These are phyloP conservation scores for Aspergillus ochraceus DNA, from an alignment of 2,329 filamentous ascomycete species.

Conservation along the genomic window DNA sequence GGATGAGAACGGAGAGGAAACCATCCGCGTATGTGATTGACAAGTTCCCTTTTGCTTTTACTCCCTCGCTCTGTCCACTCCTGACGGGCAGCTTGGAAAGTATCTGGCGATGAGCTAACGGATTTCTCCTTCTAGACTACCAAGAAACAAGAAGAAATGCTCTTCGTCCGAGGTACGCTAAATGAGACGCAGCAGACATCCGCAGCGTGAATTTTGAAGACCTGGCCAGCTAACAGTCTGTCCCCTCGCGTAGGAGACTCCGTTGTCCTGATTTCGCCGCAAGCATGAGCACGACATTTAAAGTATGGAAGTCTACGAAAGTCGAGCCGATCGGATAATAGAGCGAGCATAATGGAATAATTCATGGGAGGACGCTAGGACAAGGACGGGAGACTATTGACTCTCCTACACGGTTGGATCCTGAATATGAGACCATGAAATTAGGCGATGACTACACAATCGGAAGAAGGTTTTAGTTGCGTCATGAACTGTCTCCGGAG, in stretches of 20 bases:
- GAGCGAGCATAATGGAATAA: not conserved
- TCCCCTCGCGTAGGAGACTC: slow-evolving; percentile 60
- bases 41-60: not conserved
- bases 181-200: not conserved
- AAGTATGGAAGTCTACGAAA: not conserved
- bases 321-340: not conserved
- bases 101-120: not conserved
- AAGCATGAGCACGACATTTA: slow-evolving; percentile 39
- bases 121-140: slow-evolving; percentile 62
- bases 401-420: slow-evolving; percentile 9
- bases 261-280: slow-evolving; percentile 70
- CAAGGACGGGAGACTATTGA: slow-evolving; percentile 9
- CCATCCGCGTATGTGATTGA: slow-evolving; percentile 62
- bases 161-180: slow-evolving; percentile 88
- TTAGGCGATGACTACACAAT: not conserved
- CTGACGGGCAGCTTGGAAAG: not conserved
- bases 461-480: not conserved
- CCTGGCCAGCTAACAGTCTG: slow-evolving; percentile 24
- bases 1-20: slow-evolving; percentile 73
- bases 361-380: not conserved
- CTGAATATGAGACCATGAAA: slow-evolving; percentile 13
- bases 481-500: not conserved
- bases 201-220: not conserved
- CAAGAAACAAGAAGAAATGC: slow-evolving; percentile 97
- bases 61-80: not conserved